phyloP scores from a whole-genome alignment of 2,329 filamentous ascomycete species.

The Exophiala mesophila region DNA sequence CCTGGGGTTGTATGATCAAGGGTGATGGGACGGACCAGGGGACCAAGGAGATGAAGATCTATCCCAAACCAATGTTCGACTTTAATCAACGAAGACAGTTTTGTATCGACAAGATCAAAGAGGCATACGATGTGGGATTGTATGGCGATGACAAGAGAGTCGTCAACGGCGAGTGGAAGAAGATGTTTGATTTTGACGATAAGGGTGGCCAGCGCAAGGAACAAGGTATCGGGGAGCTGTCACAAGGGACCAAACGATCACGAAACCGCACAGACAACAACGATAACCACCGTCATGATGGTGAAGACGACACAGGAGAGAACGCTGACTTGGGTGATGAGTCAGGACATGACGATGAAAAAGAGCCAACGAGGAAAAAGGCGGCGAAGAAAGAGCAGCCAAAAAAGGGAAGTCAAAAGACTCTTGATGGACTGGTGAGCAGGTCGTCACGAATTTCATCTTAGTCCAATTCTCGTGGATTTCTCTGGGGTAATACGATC shows the following conservation, averaged over 20 bases:
- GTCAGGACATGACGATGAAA: slow-evolving; percentile 2
- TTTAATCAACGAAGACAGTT: slow-evolving; percentile 58
- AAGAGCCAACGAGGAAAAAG: slow-evolving; percentile 2
- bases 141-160: slow-evolving; percentile 61
- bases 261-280: slow-evolving; percentile 3
- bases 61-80: slow-evolving; percentile 75
- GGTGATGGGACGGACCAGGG: slow-evolving; percentile 44
- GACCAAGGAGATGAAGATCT: slow-evolving; percentile 37
- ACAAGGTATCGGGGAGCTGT: slow-evolving; percentile 13
- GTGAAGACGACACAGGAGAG: slow-evolving; percentile 10
- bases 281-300: neutral
- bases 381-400: slow-evolving; percentile 5
- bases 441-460: no score
- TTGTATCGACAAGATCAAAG: slow-evolving; percentile 66
- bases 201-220: slow-evolving; percentile 35
- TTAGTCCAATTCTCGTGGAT: no score
- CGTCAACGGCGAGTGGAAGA: slow-evolving; percentile 55
- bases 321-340: slow-evolving; percentile 10
- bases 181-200: slow-evolving; percentile 41
- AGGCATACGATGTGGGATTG: slow-evolving; percentile 61
- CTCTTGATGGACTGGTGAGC: slow-evolving; percentile 2
- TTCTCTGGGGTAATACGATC: no score
- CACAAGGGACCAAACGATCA: slow-evolving; percentile 13
- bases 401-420: slow-evolving; percentile 4
- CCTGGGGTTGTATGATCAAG: slow-evolving; percentile 59